Evolutionary conservation across 805 yeast genomes (phyloP), one percentile per base, ranked within the genome.

Genomic region (Metschnikowia noctiluminum): DNA sequence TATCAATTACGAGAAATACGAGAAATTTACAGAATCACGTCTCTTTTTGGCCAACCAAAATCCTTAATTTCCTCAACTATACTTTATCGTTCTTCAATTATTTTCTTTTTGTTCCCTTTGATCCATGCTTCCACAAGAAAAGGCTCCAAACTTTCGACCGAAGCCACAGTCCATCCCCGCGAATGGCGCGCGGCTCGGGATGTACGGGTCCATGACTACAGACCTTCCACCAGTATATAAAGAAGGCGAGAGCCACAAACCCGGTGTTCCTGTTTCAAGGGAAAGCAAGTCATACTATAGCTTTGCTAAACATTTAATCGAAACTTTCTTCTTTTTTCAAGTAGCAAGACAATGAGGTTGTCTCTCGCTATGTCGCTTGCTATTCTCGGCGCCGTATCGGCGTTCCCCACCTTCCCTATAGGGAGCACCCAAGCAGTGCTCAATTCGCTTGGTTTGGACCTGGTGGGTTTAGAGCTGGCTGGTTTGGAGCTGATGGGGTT

Each of bases 291-390:
- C 13, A 7, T 34, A 13, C 14, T 34, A 34, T 13, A 11, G 13
- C 13, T 31, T 34, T 34, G 36, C 36, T 34, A 7, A 34, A 34
- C 36, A 13, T 11, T 2, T 8, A 12, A 13, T 6, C 3, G 3
- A 7, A 34, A 10, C n/a, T 13, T 3, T 13, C 3, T 34, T 34
- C 36, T 34, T 10, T 5, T 31, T 21, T 21, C 2, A 21, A 2
- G 5, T 3, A 13, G 9, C 36, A 7, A 2, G 36, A 34, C 36
- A 36, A 57, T 57, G 60, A 55, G 49, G 43, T 43, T 55, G 40
- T 46, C 64, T 7, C 38, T 59, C 40, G 55, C 61, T 41, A 42
- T 60, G 10, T 43, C 56, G 28, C 58, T 63, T 41, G 61, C 64
- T 15, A 45, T 62, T 15, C 38, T 58, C n/a, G 50, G 59, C 13